Conservation (phyloP, 2,329 filamentous ascomycete species). For the Verticillium nonalfalfae region DNA sequence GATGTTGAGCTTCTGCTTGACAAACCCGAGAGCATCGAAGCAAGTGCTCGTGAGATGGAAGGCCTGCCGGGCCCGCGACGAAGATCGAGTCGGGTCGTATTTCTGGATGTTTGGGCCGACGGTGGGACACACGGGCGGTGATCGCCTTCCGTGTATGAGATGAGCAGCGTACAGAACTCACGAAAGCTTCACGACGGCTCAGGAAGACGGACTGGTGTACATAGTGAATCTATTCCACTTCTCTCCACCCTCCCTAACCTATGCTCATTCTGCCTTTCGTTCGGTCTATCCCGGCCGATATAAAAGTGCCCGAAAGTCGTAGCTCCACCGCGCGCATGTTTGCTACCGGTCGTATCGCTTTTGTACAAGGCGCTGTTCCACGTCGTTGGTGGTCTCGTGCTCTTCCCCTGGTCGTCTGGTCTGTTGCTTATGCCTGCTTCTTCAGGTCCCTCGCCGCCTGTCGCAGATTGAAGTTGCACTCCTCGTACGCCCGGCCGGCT, state of each 20-base stretch:
- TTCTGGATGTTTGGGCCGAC: background rate
- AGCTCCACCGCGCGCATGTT: background rate
- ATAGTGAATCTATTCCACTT: conserved; percentile 13
- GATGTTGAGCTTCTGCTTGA: background rate
- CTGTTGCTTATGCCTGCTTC: conserved; percentile 35
- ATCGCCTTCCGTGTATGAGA: background rate
- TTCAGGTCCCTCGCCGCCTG: conserved; percentile 52
- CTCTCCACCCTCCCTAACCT: conserved; percentile 8
- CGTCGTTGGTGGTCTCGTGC: conserved; percentile 12
- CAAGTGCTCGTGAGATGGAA: background rate
- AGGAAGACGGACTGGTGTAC: conserved; percentile 3
- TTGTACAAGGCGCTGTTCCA: conserved; percentile 26
- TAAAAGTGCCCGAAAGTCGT: background rate
- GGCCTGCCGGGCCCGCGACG: background rate
- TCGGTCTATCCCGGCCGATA: background rate
- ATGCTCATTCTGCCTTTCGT: conserved; percentile 2
- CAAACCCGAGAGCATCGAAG: background rate
- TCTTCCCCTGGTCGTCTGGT: conserved; percentile 7
- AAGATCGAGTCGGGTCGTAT: background rate
- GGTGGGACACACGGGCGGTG: background rate
- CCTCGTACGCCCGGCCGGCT: conserved; percentile 93
- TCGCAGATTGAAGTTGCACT: conserved; percentile 82
- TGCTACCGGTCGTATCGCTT: background rate
- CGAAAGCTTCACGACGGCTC: background rate
- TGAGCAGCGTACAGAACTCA: background rate